A percentile compares a stretch with the other conserved stretches of the same genome.
These are phyloP conservation scores for Yamadazyma taylorii DNA, from an alignment of 1,139 yeast species.

Conservation along the genomic window DNA sequence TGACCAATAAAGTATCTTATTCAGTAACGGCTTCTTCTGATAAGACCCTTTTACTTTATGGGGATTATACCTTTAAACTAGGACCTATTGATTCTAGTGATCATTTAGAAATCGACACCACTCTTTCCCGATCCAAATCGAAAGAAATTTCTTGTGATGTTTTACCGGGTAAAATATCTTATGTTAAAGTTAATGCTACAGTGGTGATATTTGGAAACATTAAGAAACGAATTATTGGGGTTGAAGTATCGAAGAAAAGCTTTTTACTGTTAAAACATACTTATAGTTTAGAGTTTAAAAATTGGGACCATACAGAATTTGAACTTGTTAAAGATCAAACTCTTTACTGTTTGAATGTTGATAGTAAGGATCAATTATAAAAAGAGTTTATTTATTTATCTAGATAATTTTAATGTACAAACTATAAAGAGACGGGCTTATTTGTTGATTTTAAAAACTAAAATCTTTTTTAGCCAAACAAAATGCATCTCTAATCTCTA, in stretches of 20 bases:
- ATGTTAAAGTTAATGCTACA: conserved; percentile 7
- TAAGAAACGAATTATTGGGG: conserved; percentile 7
- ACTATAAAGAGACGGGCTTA: no score
- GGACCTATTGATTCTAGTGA: background rate
- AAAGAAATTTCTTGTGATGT: conserved; percentile 13
- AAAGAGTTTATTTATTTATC: conserved; percentile 1
- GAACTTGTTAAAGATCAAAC: conserved; percentile 3
- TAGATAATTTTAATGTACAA: conserved; percentile 5
- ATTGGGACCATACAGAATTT: conserved; percentile 8
- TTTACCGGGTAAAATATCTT: conserved; percentile 10
- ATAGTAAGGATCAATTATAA: background rate
- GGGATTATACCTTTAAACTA: background rate
- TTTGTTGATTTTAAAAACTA: conserved; percentile 3
- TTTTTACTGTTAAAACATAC: conserved; percentile 4
- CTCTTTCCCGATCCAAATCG: conserved; percentile 5
- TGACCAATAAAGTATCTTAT: conserved; percentile 11
- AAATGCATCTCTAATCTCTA: conserved; percentile 77
- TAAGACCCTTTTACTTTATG: conserved; percentile 5
- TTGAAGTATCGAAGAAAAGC: conserved; percentile 6
- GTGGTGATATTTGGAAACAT: conserved; percentile 7
- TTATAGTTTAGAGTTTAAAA: conserved; percentile 4
- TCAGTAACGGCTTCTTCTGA: conserved; percentile 8
- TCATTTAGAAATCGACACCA: conserved; percentile 10
- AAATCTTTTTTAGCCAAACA: conserved; percentile 54
- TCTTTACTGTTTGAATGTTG: conserved; percentile 4